Evolutionary conservation across 2,329 filamentous ascomycete genomes (phyloP), one percentile per base, ranked within the genome.

Genomic region (Aphanoascus verrucosus): DNA sequence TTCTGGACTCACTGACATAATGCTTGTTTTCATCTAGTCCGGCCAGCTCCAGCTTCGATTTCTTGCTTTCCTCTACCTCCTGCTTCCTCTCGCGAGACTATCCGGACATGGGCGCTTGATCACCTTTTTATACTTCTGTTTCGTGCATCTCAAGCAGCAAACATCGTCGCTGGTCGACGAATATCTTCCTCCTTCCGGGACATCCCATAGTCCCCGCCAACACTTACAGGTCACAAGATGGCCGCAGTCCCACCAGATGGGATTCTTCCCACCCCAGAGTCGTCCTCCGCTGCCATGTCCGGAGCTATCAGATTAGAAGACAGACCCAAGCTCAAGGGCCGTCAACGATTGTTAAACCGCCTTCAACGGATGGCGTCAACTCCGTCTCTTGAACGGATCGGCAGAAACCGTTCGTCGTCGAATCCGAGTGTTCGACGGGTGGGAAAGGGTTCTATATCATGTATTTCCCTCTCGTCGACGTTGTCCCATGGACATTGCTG

Each of bases 281-380:
- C 69, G 12, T 65, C 70, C 5, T 60, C 58, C 17, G 72, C 63
- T 53, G 65, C 69, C 41, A 57, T 62, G 47, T 66, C 68, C 32
- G 69, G 64, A 3, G 63, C 68, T 35, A 38, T 46, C 37, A 54
- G 37, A 20, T 5, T 31, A 12, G 48, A 47, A 20, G 28, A 17
- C n/a, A 70, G 69, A 2, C 74, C 73, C 23, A 88, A 84, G 68
- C 74, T 79, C 54, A 88, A 83, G 66, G 79, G 81, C 51, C 80
- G 85, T 45, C 81, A 83, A 61, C 81, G 83, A 55, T 69, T 94
- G 34, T 73, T 94, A 15, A 82, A 83, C 58, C 81, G 83, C 32
- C 77, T 94, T 47, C 84, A 91, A 57, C 83, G 87, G 55, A 91
- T 94, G 63, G 84, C 86, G 9, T 94, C 88, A 0, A 88, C 84